Base-by-base conservation (phyloP, 805 yeast species). In the Saturnispora dispora region DNA sequence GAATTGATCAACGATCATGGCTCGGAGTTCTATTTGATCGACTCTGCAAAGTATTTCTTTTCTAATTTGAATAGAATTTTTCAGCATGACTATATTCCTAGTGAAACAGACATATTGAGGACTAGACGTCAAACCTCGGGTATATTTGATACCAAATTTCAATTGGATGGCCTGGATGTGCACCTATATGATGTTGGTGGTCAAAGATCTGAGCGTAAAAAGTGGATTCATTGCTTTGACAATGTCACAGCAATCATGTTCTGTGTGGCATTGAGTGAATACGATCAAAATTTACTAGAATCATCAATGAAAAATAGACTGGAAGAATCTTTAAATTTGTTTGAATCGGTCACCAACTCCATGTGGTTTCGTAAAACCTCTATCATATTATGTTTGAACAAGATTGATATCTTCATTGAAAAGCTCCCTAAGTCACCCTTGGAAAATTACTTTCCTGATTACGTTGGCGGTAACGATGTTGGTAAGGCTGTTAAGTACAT, bases 181-280 rank as follows among this genome's bases (percentile, higher is more conserved):
- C 86, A 81, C 59, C 72, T 84, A 59, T 81, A 73, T 62, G 97
- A 90, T 66, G 96, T 90, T 46, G 97, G 97, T 56, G 97, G 97
- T 1, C 99, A 93, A 68, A 75, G 99, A 60, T 82, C 95, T 3
- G 99, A 93, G 71, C 81, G 99, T 50, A 87, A 86, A 62, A 91
- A 93, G 67, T 93, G 99, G 99, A 89, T 93, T 55, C 95, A 93
- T 68, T 88, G 96, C 63, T 93, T 93, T 61, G 96, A 89, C 66
- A 88, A 89, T 59, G 96, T 90, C 33, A 85, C 96, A 0, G 74
- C 86, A 45, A 84, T 90, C 47, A 87, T 90, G 53, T 90, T 89
- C 64, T 89, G 96, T 66, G 96, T 89, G 22, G 89, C 97, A 0
- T 68, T 90, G 50, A 82, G 91, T 2, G 97, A 90, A 64, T 90